phyloP scores from a whole-genome alignment of 176 grass and related monocot species.

The Miscanthus lutarioriparius region DNA sequence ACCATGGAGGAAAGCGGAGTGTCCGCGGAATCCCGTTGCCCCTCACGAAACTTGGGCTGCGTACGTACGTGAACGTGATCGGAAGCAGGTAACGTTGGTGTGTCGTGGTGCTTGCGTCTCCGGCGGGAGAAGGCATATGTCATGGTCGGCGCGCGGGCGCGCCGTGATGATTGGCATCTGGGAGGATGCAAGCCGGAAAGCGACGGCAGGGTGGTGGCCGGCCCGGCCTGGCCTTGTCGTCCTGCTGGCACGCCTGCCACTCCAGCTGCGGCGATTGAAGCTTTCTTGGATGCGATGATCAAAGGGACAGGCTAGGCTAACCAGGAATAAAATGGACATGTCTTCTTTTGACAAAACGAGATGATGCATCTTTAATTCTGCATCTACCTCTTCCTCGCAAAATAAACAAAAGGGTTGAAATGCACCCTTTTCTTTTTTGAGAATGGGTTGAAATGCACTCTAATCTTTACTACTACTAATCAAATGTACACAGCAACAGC shows the following conservation, averaged over 20 bases:
- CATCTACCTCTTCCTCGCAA: neutral
- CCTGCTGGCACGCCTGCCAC: slow-evolving; percentile 1
- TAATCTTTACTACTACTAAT: neutral
- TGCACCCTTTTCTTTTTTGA: too few relatives aligned
- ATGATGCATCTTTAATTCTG: neutral
- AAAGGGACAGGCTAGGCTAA: neutral
- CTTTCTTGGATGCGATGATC: slow-evolving; percentile 19
- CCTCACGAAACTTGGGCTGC: neutral
- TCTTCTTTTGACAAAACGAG: neutral
- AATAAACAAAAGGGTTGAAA: neutral
- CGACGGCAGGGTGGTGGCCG: slow-evolving; percentile 1
- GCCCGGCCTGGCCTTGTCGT: neutral
- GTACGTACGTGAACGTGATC: neutral
- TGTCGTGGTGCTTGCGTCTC: slow-evolving; percentile 4
- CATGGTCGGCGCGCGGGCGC: slow-evolving; percentile 42
- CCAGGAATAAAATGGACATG: neutral
- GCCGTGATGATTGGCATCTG: slow-evolving; percentile 24
- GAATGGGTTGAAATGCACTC: neutral
- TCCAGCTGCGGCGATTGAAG: neutral
- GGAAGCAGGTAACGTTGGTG: neutral
- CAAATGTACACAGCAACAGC: neutral
- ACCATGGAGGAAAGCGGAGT: neutral
- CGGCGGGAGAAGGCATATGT: slow-evolving; percentile 38
- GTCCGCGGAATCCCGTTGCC: neutral
- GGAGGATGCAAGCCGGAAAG: neutral